Percentiles rank a stretch among this genome's conserved stretches.
These are phyloP conservation scores for Sporothrix schenckii DNA, from an alignment of 2,329 filamentous ascomycete genomes.

Conservation along the genomic window DNA sequence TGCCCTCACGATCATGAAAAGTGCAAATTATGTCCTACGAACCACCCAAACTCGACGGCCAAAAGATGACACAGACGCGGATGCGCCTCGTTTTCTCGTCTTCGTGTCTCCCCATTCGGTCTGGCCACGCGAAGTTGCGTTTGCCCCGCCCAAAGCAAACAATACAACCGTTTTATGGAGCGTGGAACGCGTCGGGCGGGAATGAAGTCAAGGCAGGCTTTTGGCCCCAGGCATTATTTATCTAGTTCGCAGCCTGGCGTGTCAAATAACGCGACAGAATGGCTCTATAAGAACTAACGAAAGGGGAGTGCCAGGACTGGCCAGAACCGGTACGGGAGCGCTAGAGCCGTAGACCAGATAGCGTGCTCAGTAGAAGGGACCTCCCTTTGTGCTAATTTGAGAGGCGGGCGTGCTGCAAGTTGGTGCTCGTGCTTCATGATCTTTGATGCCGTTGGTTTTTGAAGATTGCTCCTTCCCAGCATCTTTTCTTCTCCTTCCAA, in stretches of 20 bases:
- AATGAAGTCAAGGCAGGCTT: not conserved
- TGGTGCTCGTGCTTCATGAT: slow-evolving; percentile 1
- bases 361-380: not conserved
- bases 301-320: not conserved
- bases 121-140: not conserved
- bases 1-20: not conserved
- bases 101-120: slow-evolving; percentile 10
- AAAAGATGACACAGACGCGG: not conserved
- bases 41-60: not conserved
- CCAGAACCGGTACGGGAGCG: slow-evolving; percentile 26
- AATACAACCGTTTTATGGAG: slow-evolving; percentile 6
- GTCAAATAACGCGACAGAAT: slow-evolving; percentile 6
- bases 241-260: not conserved
- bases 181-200: slow-evolving; percentile 20
- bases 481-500: not conserved
- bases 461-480: not conserved
- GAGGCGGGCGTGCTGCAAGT: not conserved
- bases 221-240: not conserved
- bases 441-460: not conserved
- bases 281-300: not conserved
- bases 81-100: not conserved
- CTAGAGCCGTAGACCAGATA: slow-evolving; percentile 6
- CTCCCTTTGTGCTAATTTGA: slow-evolving; percentile 3
- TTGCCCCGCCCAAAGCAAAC: slow-evolving; percentile 7
- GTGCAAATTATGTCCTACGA: not conserved